Conservation (phyloP, 1,139 yeast genomes). For the Protomyces arabidopsidicola region DNA sequence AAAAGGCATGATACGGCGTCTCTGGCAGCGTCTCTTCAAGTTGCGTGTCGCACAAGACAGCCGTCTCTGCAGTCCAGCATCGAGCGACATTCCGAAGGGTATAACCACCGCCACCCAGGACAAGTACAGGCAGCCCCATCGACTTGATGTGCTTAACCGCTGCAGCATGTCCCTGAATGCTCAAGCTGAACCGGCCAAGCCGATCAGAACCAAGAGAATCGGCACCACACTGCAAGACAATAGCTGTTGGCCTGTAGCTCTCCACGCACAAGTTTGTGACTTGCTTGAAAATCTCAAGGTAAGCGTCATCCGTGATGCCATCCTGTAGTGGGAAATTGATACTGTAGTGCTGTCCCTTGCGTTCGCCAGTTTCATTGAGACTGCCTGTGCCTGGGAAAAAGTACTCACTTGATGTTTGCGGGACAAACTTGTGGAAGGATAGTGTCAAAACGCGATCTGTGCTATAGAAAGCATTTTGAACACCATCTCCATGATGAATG, state of each 20-base stretch:
- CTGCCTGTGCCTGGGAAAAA: constrained; percentile 97
- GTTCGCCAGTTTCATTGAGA: constrained; percentile 78
- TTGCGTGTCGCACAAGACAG: constrained; percentile 73
- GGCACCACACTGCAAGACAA: constrained; percentile 96
- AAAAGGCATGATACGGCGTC: constrained; percentile 79
- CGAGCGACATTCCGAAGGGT: constrained; percentile 93
- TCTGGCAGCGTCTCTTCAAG: constrained; percentile 73
- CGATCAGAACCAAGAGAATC: constrained; percentile 92
- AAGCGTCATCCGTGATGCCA: constrained; percentile 93
- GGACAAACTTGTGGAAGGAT: constrained; percentile 76
- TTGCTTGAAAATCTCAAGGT: constrained; percentile 69
- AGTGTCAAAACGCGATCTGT: constrained; percentile 95
- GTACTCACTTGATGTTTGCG: constrained; percentile 56
- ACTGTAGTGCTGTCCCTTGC: constrained; percentile 78
- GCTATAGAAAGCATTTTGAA: constrained; percentile 92
- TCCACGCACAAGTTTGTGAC: constrained; percentile 83
- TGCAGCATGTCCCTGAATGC: constrained; percentile 89
- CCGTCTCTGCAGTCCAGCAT: constrained; percentile 92
- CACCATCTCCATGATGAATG: constrained; percentile 97
- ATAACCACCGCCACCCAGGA: constrained; percentile 96
- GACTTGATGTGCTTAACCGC: constrained; percentile 83
- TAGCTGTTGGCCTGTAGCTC: constrained; percentile 81
- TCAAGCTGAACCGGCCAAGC: constrained; percentile 86
- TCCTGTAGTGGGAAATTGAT: constrained; percentile 91
- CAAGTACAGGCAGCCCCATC: constrained; percentile 83